Evolutionary conservation across 805 yeast genomes (phyloP), one percentile per base, ranked within the genome.

Genomic region (Saturnispora zaruensis): DNA sequence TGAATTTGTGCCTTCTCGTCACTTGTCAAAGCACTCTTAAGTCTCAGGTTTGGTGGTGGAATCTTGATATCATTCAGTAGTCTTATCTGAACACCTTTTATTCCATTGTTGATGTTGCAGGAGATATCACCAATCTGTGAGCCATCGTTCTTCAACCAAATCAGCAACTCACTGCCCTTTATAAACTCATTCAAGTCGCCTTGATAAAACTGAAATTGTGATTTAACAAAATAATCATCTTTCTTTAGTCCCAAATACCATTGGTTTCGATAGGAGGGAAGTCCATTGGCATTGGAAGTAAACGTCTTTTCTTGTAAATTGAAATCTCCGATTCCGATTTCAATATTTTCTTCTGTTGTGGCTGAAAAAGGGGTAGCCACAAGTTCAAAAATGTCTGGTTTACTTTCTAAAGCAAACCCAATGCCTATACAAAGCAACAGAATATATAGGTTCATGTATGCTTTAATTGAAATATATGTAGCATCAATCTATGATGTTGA

Each of bases 201-300:
- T 18, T 23, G 24, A 26, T 33, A 30, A 28, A 36, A 42, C 28
- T 48, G 46, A n/a, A 48, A 48, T 21, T 46, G 43, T n/a, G 56
- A 51, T 2, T 41, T 25, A 11, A 54, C 41, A 9, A 47, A 23
- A 20, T 48, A 50, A 6, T 44, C 50, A 26, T 47, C 45, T 20
- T 50, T 41, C 13, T 45, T 21, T 21, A 47, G 25, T 24, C 30
- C 50, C 14, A 47, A 11, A 34, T 41, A 41, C 50, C 50, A 47
- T 9, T 41, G 26, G 9, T 6, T 26, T 6, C 4, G 14, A 23
- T 24, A 14, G 7, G 33, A 41, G 6, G 33, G 33, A 11, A 14
- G 16, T n/a, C 14, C 32, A 18, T 6, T 9, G n/a, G 45, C 20
- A 43, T 11, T 21, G 3, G 9, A 5, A 38, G 24, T 14, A 38